Evolutionary conservation across 345 rosid species (phyloP).

Genomic region (Acer negundo): DNA sequence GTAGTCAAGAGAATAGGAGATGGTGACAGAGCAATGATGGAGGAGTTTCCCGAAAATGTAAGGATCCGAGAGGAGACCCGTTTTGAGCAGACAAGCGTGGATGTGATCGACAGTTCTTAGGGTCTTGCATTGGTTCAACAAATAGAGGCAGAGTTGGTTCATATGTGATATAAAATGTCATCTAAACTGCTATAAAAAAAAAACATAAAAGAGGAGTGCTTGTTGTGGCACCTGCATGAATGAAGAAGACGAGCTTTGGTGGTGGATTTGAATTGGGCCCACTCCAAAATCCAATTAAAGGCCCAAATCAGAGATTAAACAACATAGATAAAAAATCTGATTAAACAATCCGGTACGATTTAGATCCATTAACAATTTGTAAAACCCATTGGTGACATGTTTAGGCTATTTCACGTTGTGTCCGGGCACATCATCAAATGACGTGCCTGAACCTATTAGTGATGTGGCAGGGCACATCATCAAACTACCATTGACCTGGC

Average conservation of each 20-base stretch:
- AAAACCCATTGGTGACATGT: no score
- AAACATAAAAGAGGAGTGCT: background rate
- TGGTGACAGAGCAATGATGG: conserved; percentile 34
- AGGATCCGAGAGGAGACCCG: conserved; percentile 32
- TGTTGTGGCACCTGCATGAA: background rate
- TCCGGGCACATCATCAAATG: no score
- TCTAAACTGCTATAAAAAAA: background rate
- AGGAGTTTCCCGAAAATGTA: conserved; percentile 42
- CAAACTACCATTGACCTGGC: no score
- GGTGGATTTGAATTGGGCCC: background rate
- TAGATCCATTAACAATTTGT: no score
- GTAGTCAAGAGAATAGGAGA: conserved; percentile 34
- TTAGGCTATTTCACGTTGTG: no score
- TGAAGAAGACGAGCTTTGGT: background rate
- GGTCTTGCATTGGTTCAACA: conserved; percentile 37
- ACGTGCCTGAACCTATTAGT: no score
- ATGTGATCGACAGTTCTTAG: conserved; percentile 34
- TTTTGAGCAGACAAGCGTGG: conserved; percentile 40
- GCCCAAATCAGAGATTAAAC: no score
- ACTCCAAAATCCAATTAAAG: no score
- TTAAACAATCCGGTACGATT: no score
- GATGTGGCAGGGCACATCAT: no score
- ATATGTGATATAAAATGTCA: background rate
- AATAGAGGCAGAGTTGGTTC: conserved; percentile 19
- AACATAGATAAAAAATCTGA: no score